These are phyloP conservation scores for Iris macrosiphon DNA, from an alignment of 106 monocot genomes.

Conservation along the genomic window DNA sequence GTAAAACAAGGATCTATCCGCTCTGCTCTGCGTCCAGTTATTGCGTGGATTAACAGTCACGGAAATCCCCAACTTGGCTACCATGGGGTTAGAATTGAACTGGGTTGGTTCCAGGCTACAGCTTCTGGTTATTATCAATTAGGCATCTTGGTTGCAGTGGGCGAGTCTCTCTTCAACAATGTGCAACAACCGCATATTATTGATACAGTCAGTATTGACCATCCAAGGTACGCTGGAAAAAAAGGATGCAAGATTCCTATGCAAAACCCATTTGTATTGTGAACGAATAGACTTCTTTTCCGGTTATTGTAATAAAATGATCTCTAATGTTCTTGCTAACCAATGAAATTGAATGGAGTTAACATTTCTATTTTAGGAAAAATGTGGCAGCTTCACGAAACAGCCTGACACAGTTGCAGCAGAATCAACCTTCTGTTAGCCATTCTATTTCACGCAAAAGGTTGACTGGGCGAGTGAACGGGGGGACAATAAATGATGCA, in stretches of 20 bases:
- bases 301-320: too few relatives aligned
- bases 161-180: conserved; percentile 30
- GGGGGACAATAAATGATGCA: conserved; percentile 67
- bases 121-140: conserved; percentile 93
- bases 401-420: conserved; percentile 27
- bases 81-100: conserved; percentile 60
- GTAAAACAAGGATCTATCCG: conserved; percentile 58
- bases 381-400: conserved; percentile 14
- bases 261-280: too few relatives aligned
- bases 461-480: conserved; percentile 77
- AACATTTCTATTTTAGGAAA: too few relatives aligned
- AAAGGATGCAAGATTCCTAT: too few relatives aligned
- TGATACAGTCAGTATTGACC: conserved; percentile 29
- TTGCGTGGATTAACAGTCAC: conserved; percentile 67
- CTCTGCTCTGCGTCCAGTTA: conserved; percentile 43
- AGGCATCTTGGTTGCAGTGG: conserved; percentile 55
- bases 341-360: too few relatives aligned
- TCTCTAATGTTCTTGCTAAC: too few relatives aligned
- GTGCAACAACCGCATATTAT: conserved; percentile 25
- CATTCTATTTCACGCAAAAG: conserved; percentile 47
- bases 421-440: conserved; percentile 39
- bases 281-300: too few relatives aligned
- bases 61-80: conserved; percentile 68
- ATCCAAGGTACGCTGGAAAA: conserved; percentile 40
- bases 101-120: conserved; percentile 92